Conservation (phyloP, 257 asterid genomes). For the Lithospermum erythrorhizon region DNA sequence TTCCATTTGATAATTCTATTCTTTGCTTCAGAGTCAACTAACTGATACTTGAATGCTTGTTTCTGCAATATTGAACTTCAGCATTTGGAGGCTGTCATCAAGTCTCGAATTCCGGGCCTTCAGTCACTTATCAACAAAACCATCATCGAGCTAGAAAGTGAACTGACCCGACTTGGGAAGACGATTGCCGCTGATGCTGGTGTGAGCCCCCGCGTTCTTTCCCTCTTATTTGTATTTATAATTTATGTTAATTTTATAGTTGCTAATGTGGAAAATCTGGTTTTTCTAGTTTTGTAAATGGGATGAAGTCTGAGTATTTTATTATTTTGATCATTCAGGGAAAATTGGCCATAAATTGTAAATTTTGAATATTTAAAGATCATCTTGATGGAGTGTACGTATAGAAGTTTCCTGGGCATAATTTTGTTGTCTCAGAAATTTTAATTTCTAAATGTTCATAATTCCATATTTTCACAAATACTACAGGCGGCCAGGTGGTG, state of each 20-base stretch:
- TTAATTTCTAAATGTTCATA: not conserved
- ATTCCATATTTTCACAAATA: not conserved
- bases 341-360: slow-evolving; percentile 69
- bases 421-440: not conserved
- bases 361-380: slow-evolving; percentile 63
- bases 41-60: not conserved
- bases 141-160: slow-evolving; percentile 60
- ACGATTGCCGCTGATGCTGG: slow-evolving; percentile 78
- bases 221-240: not conserved
- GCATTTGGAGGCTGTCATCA: slow-evolving; percentile 76
- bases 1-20: not conserved
- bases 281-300: too few relatives aligned
- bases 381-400: slow-evolving; percentile 80
- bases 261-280: too few relatives aligned
- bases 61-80: slow-evolving; percentile 14
- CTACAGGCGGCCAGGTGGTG: slow-evolving; percentile 77
- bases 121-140: slow-evolving; percentile 73
- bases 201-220: slow-evolving; percentile 28
- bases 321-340: slow-evolving; percentile 27
- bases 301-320: too few relatives aligned
- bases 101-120: slow-evolving; percentile 73
- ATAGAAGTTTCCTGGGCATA: slow-evolving; percentile 3
- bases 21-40: not conserved
- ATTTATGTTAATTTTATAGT: not conserved
- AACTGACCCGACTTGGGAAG: slow-evolving; percentile 64